Evolutionary conservation across 805 yeast species (phyloP).

Genomic region (Suhomyces prunicola): DNA sequence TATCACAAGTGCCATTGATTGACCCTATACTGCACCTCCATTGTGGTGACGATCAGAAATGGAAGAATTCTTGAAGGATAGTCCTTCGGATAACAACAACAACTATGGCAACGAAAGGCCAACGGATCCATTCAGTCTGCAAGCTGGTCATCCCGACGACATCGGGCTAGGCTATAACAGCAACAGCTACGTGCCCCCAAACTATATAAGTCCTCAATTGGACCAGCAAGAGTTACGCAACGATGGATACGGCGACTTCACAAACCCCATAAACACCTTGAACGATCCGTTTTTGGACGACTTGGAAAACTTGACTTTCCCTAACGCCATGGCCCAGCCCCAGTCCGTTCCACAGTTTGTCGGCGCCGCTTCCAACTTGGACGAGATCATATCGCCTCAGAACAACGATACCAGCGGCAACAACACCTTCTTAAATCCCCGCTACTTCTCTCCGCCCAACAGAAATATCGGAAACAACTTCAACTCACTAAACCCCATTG

Average conservation of each 20-base stretch:
- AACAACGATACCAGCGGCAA: constrained; percentile 6
- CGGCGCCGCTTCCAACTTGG: constrained; percentile 25
- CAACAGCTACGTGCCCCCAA: background rate
- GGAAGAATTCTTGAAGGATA: constrained; percentile 33
- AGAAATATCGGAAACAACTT: constrained; percentile 18
- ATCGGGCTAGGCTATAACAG: background rate
- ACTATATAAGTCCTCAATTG: background rate
- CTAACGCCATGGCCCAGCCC: constrained; percentile 4
- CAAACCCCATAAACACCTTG: background rate
- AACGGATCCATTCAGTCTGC: background rate
- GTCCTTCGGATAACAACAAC: constrained; percentile 25
- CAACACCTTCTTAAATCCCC: constrained; percentile 30
- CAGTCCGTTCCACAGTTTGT: constrained; percentile 9
- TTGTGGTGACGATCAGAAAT: constrained; percentile 9
- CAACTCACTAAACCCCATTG: constrained; percentile 30
- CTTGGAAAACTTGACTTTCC: constrained; percentile 18
- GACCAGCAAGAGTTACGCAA: background rate
- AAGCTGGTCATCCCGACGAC: background rate
- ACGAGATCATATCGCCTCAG: constrained; percentile 37
- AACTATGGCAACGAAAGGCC: constrained; percentile 1
- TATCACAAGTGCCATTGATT: too few relatives aligned
- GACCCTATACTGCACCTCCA: too few relatives aligned
- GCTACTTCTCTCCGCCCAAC: constrained; percentile 40
- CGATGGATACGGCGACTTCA: background rate
- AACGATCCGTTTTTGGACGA: constrained; percentile 34